Conservation (phyloP, 2,329 filamentous ascomycete genomes). For the Epicoccum nigrum region DNA sequence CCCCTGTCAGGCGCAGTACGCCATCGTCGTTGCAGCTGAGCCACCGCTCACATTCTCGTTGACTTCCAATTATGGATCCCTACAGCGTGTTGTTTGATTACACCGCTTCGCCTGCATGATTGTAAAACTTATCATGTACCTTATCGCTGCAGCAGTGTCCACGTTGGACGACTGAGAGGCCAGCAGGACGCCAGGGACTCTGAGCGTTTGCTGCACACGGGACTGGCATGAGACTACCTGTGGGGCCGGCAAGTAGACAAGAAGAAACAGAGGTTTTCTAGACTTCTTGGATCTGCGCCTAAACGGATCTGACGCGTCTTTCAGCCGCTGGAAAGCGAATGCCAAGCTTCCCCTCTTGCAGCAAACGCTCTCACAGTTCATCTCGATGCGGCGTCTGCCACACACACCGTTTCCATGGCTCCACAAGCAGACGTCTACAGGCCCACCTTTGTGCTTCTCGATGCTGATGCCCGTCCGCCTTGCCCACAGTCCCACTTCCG, state of each 20-base stretch:
- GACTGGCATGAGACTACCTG: conserved; percentile 22
- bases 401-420: conserved; percentile 18
- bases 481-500: conserved; percentile 5
- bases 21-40: conserved; percentile 15
- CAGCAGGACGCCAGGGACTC: conserved; percentile 11
- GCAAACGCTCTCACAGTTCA: conserved; percentile 19
- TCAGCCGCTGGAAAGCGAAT: conserved; percentile 34
- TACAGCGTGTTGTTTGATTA: conserved; percentile 12
- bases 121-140: neutral
- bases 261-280: conserved; percentile 32
- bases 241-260: conserved; percentile 35
- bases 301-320: conserved; percentile 15
- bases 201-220: conserved; percentile 12
- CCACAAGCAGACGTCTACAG: conserved; percentile 8
- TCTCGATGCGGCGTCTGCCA: conserved; percentile 18
- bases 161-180: conserved; percentile 25
- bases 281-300: conserved; percentile 33
- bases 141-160: conserved; percentile 10
- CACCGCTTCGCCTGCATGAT: conserved; percentile 5
- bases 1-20: conserved; percentile 25
- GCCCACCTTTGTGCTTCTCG: conserved; percentile 16
- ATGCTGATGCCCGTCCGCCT: conserved; percentile 8
- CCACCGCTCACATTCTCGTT: conserved; percentile 13
- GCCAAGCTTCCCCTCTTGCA: conserved; percentile 30
- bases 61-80: conserved; percentile 16